Evolutionary conservation across 805 yeast genomes (phyloP), one percentile per base, ranked within the genome.

Genomic region (Blastobotrys attinorum): DNA sequence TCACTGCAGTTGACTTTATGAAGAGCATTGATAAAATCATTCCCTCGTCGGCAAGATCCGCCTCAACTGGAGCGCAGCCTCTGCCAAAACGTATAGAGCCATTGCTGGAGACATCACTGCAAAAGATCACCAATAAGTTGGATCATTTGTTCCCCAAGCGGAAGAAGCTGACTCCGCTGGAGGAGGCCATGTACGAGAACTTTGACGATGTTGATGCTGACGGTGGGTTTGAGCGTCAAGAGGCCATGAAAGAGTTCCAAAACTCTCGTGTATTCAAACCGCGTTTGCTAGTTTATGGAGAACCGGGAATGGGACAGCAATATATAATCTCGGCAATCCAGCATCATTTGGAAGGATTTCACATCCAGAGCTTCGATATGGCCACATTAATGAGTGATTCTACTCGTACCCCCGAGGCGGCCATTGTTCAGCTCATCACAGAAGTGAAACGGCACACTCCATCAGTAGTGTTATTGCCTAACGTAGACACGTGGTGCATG

Each of bases 391-490:
- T 79, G 49, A 77, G 87, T 11, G 97, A 90, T 54, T 70, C 90
- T 5, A 77, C 87, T 0, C 69, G 85, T 54, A 76, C 95, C 0
- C 80, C 90, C 1, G 98, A 92, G 60, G 82, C 86, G 56, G 73
- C 83, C 1, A 72, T 88, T 17, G 84, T 90, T 22, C 96, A 86
- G 58, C 72, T 83, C 33, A 81, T 92, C 55, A 70, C 83, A 18
- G 98, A 92, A 63, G 92, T 95, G 4, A 76, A 84, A 50, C 76
- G 95, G 57, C 94, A 90, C 50, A 83, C 83, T 47, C 98, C 97
- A 0, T 76, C 95, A 6, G 81, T 92, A 13, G 65, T 92, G 2
- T 83, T 76, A 58, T 76, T 92, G 40, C 96, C 97, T 2, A 83
- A 83, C 56, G 65, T 87, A 41, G 87, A 87, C 46, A 73, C 79